phyloP scores from a whole-genome alignment of 768 basidiomycete genomes.

The Dictyophora rubrovolvata region DNA sequence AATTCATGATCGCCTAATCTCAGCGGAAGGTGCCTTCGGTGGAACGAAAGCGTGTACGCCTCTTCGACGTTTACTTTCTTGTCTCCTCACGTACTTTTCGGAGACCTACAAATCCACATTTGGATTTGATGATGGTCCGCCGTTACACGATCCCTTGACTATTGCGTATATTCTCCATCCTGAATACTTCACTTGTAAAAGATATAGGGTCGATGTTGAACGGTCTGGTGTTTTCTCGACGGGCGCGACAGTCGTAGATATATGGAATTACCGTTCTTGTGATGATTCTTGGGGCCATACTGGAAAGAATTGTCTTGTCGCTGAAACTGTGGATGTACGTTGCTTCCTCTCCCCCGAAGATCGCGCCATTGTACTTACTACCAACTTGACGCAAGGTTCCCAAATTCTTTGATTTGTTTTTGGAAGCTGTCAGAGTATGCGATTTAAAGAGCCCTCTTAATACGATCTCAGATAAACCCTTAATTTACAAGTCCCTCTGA shows the following conservation, averaged over 20 bases:
- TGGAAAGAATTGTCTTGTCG: slow-evolving; percentile 71
- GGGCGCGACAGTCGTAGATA: slow-evolving; percentile 75
- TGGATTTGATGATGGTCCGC: slow-evolving; percentile 77
- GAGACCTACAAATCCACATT: slow-evolving; percentile 63
- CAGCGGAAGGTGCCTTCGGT: slow-evolving; percentile 21
- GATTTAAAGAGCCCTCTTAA: slow-evolving; percentile 58
- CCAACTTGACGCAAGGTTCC: slow-evolving; percentile 34
- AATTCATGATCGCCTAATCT: slow-evolving; percentile 45
- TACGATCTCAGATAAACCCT: neutral
- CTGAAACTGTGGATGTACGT: slow-evolving; percentile 53
- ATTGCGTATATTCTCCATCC: slow-evolving; percentile 68
- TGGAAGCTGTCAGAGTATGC: slow-evolving; percentile 47
- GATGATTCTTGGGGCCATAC: slow-evolving; percentile 54
- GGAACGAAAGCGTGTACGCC: slow-evolving; percentile 26
- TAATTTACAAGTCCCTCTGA: too few relatives aligned
- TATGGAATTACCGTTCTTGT: slow-evolving; percentile 51
- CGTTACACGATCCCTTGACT: slow-evolving; percentile 79
- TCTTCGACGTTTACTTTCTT: slow-evolving; percentile 65
- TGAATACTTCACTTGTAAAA: slow-evolving; percentile 45
- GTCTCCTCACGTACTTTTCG: slow-evolving; percentile 65
- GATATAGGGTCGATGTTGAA: slow-evolving; percentile 82
- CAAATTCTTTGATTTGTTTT: slow-evolving; percentile 54
- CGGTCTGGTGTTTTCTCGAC: slow-evolving; percentile 50
- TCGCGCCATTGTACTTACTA: neutral
- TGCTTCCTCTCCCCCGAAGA: slow-evolving; percentile 14